Evolutionary conservation across 2,329 filamentous ascomycete genomes (phyloP).

Genomic region (Trichoderma citrinoviride): DNA sequence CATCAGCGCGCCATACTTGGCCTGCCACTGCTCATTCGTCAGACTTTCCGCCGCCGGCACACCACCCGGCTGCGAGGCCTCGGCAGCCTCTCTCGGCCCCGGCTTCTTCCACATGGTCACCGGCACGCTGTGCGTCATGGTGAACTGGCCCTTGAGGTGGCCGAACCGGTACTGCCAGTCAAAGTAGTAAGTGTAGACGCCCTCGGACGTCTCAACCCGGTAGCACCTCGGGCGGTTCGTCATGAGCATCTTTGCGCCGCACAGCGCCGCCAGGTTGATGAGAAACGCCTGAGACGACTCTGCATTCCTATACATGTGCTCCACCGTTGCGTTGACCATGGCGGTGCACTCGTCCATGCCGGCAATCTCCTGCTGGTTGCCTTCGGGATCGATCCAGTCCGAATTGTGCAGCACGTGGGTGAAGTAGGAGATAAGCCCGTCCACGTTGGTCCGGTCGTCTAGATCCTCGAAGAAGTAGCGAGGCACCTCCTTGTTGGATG

Average conservation of each 20-base stretch:
- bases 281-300: conserved; percentile 54
- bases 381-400: conserved; percentile 51
- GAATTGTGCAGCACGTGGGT: conserved; percentile 49
- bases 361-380: conserved; percentile 43
- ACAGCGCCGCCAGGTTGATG: conserved; percentile 57
- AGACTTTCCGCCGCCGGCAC: conserved; percentile 27
- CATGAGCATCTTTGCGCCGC: conserved; percentile 53
- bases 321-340: conserved; percentile 53
- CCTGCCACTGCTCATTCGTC: conserved; percentile 47
- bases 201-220: conserved; percentile 43
- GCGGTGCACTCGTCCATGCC: conserved; percentile 53
- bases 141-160: conserved; percentile 50
- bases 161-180: conserved; percentile 58
- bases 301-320: conserved; percentile 51
- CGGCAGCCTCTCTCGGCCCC: conserved; percentile 26
- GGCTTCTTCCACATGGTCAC: conserved; percentile 42
- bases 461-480: conserved; percentile 37
- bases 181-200: conserved; percentile 48
- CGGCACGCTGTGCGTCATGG: conserved; percentile 49
- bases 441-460: conserved; percentile 54
- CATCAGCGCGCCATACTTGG: conserved; percentile 56
- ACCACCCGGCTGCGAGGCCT: conserved; percentile 13
- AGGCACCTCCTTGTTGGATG: conserved; percentile 25
- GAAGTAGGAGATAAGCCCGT: conserved; percentile 55
- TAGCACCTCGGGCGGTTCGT: conserved; percentile 41